Percentiles rank a stretch among this genome's conserved stretches.
Evolutionary conservation across 2,329 filamentous ascomycete genomes (phyloP).

Genomic region (Periglandula ipomoeae): DNA sequence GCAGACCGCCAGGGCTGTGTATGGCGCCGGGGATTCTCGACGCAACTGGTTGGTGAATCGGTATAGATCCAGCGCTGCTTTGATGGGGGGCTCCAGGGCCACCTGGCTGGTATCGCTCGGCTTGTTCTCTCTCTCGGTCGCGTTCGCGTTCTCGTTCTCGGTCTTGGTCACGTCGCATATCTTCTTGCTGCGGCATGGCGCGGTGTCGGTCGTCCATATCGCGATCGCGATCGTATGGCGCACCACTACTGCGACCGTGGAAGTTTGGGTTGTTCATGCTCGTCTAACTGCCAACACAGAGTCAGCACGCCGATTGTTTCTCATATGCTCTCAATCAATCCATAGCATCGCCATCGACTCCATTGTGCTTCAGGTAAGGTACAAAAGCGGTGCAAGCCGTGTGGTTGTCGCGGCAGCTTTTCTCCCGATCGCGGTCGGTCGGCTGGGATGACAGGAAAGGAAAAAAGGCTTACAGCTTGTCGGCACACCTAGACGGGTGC

Average conservation of each 20-base stretch:
- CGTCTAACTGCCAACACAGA: conserved; percentile 9
- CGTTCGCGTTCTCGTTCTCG: conserved; percentile 54
- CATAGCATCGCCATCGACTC: too few relatives aligned
- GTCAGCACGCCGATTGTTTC: conserved; percentile 7
- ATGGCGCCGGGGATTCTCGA: conserved; percentile 72
- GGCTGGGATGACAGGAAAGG: conserved; percentile 4
- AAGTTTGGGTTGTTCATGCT: conserved; percentile 39
- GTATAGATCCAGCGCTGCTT: conserved; percentile 78
- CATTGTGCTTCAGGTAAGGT: too few relatives aligned
- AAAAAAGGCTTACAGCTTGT: conserved; percentile 25
- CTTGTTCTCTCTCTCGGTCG: conserved; percentile 32
- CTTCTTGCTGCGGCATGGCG: conserved; percentile 36
- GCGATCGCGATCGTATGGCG: conserved; percentile 39
- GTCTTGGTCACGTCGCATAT: conserved; percentile 38
- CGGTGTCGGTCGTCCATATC: conserved; percentile 40
- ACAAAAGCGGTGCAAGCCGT: not conserved
- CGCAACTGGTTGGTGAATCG: conserved; percentile 90
- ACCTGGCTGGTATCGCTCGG: conserved; percentile 60
- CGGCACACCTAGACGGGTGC: conserved; percentile 22
- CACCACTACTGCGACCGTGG: conserved; percentile 29
- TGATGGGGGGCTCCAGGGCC: conserved; percentile 48
- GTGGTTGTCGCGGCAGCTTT: not conserved
- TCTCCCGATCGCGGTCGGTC: not conserved
- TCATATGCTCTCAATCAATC: conserved; percentile 8
- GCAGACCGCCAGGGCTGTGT: conserved; percentile 82